Evolutionary conservation across 768 basidiomycete genomes (phyloP).

Genomic region (Gyrodon lividus): DNA sequence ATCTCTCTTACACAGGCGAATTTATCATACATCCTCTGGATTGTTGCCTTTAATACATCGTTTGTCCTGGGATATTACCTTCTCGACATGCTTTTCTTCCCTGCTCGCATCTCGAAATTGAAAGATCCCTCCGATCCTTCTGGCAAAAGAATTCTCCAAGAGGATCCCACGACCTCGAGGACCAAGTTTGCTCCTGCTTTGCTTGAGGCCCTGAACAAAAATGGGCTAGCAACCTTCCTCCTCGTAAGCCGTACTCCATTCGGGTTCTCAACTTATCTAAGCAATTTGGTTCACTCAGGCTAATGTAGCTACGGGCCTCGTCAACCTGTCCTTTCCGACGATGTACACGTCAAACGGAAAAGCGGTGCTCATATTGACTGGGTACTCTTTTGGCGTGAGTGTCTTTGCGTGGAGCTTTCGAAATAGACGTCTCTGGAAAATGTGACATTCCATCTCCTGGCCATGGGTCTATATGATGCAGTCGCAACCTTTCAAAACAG

Average conservation of each 20-base stretch:
- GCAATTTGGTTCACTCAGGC: slow-evolving; percentile 48
- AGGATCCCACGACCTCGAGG: slow-evolving; percentile 20
- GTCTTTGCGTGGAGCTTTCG: slow-evolving; percentile 59
- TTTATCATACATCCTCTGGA: slow-evolving; percentile 85
- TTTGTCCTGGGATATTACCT: slow-evolving; percentile 81
- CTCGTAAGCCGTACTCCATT: slow-evolving; percentile 50
- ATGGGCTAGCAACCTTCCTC: slow-evolving; percentile 78
- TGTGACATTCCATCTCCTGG: slow-evolving; percentile 6
- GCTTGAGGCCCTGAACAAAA: slow-evolving; percentile 80
- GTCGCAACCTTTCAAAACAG: background rate
- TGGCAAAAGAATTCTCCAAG: slow-evolving; percentile 24
- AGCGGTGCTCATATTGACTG: slow-evolving; percentile 61
- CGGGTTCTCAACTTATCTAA: background rate
- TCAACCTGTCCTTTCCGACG: slow-evolving; percentile 78
- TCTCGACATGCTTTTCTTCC: slow-evolving; percentile 71
- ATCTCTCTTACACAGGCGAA: slow-evolving; percentile 84
- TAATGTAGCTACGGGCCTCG: slow-evolving; percentile 80
- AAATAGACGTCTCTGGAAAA: slow-evolving; percentile 33
- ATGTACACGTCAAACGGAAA: slow-evolving; percentile 65
- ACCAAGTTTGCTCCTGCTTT: slow-evolving; percentile 44
- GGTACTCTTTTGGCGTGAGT: slow-evolving; percentile 61
- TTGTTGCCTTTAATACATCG: slow-evolving; percentile 82
- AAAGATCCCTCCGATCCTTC: slow-evolving; percentile 23
- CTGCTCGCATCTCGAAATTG: slow-evolving; percentile 36
- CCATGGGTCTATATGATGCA: too few relatives aligned